Evolutionary conservation across 306 rosid species (phyloP).

Genomic region (Cajanus cajan): DNA sequence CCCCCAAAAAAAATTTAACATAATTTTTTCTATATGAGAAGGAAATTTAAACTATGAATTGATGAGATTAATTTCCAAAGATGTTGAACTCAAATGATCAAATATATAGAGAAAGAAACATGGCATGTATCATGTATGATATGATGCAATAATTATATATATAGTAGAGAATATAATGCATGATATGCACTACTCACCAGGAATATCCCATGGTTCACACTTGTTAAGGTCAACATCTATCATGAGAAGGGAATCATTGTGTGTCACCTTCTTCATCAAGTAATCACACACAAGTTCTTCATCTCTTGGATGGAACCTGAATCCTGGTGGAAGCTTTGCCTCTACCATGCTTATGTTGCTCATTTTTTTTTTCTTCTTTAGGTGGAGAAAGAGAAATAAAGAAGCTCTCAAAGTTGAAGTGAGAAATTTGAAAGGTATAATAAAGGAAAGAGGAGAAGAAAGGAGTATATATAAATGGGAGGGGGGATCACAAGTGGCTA

Average conservation of each 20-base stretch:
- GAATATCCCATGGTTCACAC: slow-evolving; percentile 97
- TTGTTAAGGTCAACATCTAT: slow-evolving; percentile 93
- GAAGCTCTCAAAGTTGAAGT: slow-evolving; percentile 2
- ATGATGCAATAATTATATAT: background rate
- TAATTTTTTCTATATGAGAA: background rate
- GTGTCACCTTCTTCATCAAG: slow-evolving; percentile 65
- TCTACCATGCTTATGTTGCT: slow-evolving; percentile 86
- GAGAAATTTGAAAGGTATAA: slow-evolving; percentile 10
- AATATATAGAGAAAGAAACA: background rate
- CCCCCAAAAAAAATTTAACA: background rate
- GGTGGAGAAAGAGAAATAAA: background rate
- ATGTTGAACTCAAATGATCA: background rate
- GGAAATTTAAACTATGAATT: background rate
- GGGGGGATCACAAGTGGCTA: slow-evolving; percentile 29
- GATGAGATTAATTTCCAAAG: background rate
- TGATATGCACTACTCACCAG: slow-evolving; percentile 58
- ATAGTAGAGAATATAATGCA: slow-evolving; percentile 1
- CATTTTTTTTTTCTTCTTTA: slow-evolving; percentile 35
- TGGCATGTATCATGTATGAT: background rate
- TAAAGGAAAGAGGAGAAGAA: slow-evolving; percentile 21
- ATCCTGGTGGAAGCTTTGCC: slow-evolving; percentile 85
- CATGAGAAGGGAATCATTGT: slow-evolving; percentile 55
- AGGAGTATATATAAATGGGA: slow-evolving; percentile 43
- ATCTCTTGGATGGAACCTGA: slow-evolving; percentile 92
- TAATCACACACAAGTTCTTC: slow-evolving; percentile 93